Conservation (phyloP, 768 basidiomycete species). For the Leccinum uliginosum region DNA sequence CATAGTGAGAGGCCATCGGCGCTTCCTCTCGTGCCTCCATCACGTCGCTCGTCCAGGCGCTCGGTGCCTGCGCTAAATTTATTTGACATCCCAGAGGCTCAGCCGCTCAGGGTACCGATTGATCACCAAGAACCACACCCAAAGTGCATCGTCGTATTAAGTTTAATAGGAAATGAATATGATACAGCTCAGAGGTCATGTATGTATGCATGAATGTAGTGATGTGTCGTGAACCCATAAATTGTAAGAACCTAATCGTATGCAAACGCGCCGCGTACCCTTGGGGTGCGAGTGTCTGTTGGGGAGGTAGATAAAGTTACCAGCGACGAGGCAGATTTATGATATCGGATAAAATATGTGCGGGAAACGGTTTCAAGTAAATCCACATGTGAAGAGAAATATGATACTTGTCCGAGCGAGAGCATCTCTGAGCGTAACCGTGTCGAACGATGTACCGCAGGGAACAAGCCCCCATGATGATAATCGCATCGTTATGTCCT, state of each 20-base stretch:
- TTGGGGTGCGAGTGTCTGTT: conserved; percentile 4
- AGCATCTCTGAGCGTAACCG: no score
- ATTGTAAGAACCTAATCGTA: background rate
- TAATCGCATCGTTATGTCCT: conserved; percentile 1
- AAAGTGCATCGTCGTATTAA: background rate
- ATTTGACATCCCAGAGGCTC: background rate
- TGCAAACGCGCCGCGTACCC: background rate
- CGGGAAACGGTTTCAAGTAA: background rate
- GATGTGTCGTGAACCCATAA: background rate
- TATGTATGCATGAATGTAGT: background rate
- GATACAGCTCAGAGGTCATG: conserved; percentile 1
- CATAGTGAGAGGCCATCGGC: no score
- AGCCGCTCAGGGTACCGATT: no score
- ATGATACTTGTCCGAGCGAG: background rate
- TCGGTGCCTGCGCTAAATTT: background rate
- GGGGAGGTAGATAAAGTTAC: conserved; percentile 15
- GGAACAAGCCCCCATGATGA: conserved; percentile 8
- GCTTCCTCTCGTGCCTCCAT: no score
- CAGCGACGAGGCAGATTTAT: conserved; percentile 2
- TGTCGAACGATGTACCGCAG: background rate
- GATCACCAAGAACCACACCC: background rate
- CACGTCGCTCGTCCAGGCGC: no score
- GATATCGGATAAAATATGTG: conserved; percentile 24
- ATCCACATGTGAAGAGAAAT: background rate
- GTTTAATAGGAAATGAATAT: background rate